Base-by-base conservation (phyloP, 2,329 filamentous ascomycete genomes). In the Claviceps capensis region DNA sequence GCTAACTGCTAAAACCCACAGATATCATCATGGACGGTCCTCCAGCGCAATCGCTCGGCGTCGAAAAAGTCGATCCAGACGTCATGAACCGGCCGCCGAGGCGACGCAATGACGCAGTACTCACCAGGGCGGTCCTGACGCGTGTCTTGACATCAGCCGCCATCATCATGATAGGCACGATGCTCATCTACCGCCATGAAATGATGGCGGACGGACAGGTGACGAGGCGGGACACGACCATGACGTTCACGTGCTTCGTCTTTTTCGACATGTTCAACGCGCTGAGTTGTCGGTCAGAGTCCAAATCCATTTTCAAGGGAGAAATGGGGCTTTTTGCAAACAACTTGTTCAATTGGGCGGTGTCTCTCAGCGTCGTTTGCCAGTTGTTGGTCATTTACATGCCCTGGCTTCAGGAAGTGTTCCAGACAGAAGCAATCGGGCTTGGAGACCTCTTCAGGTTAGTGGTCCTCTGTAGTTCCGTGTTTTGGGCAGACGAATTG, bases 231-330 rank as follows among this genome's bases (percentile, higher is more conserved):
- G 93, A 98, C 69, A 98, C 93, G 1, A 98, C 93, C 57, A 96
- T 98, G 86, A 97, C 93, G 0, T 98, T 98, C 65, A 98, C 93
- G 5, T 95, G 90, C 69, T 98, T 98, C 64, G 93, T 98, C 46
- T 79, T 98, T 51, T 98, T 97, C 68, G 93, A 98, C 74, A 98
- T 98, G 93, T 96, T 97, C 75, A 97, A 98, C 68, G 93, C 93
- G 1, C 75, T 98, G 22, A 85, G 88, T 16, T 98, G 93, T 69
- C 87, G 93, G 47, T 94, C 86, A 7, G 90, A 95, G 64, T 82
- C 79, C 56, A 97, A 97, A 67, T 94, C 87, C 11, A 76, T 98
- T 5, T 77, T 98, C 3, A 78, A 85, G 26, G 91, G 93, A 42
- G 90, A 98, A 65, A 76, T 95, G 49, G 81, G 85, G 8, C 67